Percentiles rank a stretch among this genome's conserved stretches.
phyloP scores from a whole-genome alignment of 2,329 filamentous ascomycete genomes.

The Microascus cirrosus region DNA sequence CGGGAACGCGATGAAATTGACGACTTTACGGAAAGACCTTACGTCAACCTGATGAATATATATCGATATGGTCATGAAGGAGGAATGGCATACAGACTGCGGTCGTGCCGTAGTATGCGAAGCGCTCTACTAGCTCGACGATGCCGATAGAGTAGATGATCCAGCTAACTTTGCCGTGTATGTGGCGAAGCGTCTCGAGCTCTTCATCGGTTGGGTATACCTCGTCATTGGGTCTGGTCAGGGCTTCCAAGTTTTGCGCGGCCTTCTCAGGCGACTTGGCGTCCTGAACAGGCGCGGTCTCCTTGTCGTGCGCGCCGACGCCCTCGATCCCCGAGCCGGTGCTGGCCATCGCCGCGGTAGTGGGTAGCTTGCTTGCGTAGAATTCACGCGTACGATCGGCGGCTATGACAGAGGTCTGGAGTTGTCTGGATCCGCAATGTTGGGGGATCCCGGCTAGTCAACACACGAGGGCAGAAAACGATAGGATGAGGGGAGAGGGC shows the following conservation, averaged over 20 bases:
- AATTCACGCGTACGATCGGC: neutral
- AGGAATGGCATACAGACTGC: slow-evolving; percentile 48
- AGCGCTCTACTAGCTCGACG: slow-evolving; percentile 60
- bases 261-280: slow-evolving; percentile 12
- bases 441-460: too few species aligned
- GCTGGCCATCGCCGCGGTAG: neutral
- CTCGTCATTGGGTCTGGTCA: too few species aligned
- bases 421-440: too few species aligned
- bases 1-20: slow-evolving; percentile 52
- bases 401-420: too few species aligned
- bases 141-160: slow-evolving; percentile 53
- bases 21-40: slow-evolving; percentile 17
- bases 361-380: too few species aligned
- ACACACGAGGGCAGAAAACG: neutral
- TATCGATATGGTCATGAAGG: neutral
- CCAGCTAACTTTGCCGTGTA: slow-evolving; percentile 46
- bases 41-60: neutral
- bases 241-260: too few species aligned
- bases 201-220: slow-evolving; percentile 38
- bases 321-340: neutral
- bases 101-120: slow-evolving; percentile 60
- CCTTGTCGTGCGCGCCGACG: neutral
- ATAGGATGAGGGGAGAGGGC: neutral
- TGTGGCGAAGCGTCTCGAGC: slow-evolving; percentile 36
- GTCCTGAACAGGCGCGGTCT: neutral